These are phyloP conservation scores for Picea glauca DNA, from an alignment of 75 land plant species.

Conservation along the genomic window DNA sequence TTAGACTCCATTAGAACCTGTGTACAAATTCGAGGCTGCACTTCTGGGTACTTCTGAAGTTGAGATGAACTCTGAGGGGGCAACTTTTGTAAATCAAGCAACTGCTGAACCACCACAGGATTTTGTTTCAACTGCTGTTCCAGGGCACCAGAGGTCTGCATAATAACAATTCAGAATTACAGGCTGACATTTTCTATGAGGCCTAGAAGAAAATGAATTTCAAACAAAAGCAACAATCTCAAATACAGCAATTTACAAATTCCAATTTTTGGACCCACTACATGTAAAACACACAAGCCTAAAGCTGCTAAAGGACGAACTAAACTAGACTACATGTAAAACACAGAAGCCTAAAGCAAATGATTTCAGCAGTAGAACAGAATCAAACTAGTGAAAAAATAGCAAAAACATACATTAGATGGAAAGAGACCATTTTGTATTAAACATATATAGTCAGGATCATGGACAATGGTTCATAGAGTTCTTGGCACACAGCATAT, in stretches of 20 bases:
- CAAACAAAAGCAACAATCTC: neutral
- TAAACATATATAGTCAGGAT: no score
- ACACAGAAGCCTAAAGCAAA: no score
- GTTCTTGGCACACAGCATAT: no score
- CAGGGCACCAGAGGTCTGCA: neutral
- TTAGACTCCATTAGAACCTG: neutral
- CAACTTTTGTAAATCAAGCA: slow-evolving; percentile 14
- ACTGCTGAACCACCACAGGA: slow-evolving; percentile 17
- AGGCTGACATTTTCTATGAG: neutral
- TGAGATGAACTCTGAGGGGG: slow-evolving; percentile 1
- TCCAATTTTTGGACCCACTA: no score
- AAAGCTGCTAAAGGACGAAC: neutral
- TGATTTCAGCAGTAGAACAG: no score
- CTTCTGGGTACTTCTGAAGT: neutral
- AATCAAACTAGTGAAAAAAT: no score
- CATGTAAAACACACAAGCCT: neutral
- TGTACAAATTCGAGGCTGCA: no score
- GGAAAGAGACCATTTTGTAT: no score
- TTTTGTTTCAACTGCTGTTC: slow-evolving; percentile 7
- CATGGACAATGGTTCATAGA: no score
- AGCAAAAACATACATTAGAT: no score
- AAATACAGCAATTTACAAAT: neutral
- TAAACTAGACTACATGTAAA: neutral
- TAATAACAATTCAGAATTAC: neutral
- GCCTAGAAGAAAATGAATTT: neutral